Evolutionary conservation across 306 rosid species (phyloP), one percentile per base, ranked within the genome.

Genomic region (Sophora flavescens): DNA sequence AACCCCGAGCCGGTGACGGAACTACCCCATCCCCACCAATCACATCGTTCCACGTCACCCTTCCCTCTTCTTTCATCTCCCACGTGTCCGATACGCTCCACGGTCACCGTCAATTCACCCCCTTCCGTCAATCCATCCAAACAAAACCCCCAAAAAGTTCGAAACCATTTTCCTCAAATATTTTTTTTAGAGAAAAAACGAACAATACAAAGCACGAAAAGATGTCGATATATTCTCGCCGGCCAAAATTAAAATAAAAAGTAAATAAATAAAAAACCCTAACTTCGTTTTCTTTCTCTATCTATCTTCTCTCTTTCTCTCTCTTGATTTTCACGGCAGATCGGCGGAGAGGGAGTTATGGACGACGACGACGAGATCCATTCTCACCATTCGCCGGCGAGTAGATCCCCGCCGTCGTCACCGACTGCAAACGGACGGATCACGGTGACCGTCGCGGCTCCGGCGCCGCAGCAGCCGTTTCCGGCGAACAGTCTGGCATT

Each of bases 301-400:
- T 70, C 64, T 79, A 26, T 54, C 58, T 56, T 45, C 51, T 72
- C 84, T 26, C 59, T 41, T 32, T 56, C 62, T 78, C 67, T 50
- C 33, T 39, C 17, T 59, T 47, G 82, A 57, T 28, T 52, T 69
- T 32, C 69, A 11, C 56, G 44, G 53, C 72, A 63, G 87, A 86
- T 84, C 92, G 86, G 86, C 75, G 78, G 74, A 60, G 42, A 54
- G 28, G 30, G 14, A 6, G 1, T 56, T 6, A 91, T 93, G 97
- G 94, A 94, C 51, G 98, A 89, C 35, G 98, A 91, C 54, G 96
- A 92, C 42, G 96, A 94, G 91, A 91, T 92, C 90, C 97, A 79
- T 52, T 90, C 93, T 0, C 82, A 82, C 41, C 82, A 74, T 5
- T 88, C 98, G n/a, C 90, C 89, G 80, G 86, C 77, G 42, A 89